Conservation (phyloP, 352 stramenopile species). For the Plasmopara muralis region DNA sequence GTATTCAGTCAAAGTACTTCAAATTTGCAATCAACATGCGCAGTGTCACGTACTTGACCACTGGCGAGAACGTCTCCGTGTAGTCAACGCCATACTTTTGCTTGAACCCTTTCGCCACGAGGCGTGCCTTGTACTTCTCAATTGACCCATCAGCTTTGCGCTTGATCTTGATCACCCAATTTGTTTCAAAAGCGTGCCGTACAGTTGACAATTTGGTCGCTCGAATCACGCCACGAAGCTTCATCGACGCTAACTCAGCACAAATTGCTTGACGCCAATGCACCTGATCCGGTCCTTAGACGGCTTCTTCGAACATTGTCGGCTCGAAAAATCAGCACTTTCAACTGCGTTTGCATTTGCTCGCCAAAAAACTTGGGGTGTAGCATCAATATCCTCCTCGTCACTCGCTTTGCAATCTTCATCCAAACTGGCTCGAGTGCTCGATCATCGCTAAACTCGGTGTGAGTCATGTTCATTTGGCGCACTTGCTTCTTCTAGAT, state of each 20-base stretch:
- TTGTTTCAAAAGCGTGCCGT: background rate
- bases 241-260: background rate
- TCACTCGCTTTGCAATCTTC: background rate
- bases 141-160: background rate
- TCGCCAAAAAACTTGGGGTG: too few relatives aligned
- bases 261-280: background rate
- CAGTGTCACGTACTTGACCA: background rate
- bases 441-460: too few relatives aligned
- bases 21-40: background rate
- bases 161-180: slow-evolving; percentile 1
- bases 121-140: slow-evolving; percentile 1
- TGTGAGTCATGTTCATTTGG: too few relatives aligned
- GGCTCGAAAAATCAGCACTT: background rate
- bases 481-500: too few relatives aligned
- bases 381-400: too few relatives aligned
- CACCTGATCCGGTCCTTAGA: background rate
- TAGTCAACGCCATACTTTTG: slow-evolving; percentile 9
- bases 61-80: background rate
- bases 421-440: too few relatives aligned
- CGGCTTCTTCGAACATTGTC: background rate
- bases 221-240: background rate
- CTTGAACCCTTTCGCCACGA: slow-evolving; percentile 9
- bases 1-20: too few relatives aligned
- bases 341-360: background rate
- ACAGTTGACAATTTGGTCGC: background rate